Conservation (phyloP, 495 filamentous ascomycete genomes). For the Talaromyces trachyspermus region DNA sequence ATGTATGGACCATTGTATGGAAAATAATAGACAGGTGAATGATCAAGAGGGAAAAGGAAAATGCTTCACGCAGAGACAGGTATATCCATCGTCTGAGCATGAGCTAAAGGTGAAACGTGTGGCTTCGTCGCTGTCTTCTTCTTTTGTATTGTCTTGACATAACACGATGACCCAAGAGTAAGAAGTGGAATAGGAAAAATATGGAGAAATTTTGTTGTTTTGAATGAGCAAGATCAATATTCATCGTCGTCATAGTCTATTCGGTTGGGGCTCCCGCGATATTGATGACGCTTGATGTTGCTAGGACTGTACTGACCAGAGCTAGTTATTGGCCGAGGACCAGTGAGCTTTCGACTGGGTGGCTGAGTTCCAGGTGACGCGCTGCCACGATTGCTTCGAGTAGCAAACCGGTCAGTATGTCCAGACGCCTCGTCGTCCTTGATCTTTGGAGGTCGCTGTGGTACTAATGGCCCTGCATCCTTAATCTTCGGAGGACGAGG, state of each 20-base stretch:
- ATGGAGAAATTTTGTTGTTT: background rate
- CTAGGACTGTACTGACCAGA: slow-evolving; percentile 38
- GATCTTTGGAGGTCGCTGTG: slow-evolving; percentile 39
- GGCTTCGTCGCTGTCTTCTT: background rate
- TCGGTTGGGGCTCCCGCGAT: slow-evolving; percentile 42
- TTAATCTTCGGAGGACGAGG: slow-evolving; percentile 48
- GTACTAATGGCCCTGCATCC: slow-evolving; percentile 45
- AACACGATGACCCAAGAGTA: background rate
- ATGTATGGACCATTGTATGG: background rate
- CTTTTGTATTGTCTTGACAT: background rate
- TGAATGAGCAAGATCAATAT: background rate
- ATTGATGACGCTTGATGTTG: slow-evolving; percentile 36
- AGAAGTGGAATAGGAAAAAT: too few species aligned
- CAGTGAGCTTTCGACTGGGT: slow-evolving; percentile 46
- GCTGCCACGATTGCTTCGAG: slow-evolving; percentile 17
- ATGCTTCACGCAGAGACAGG: slow-evolving; percentile 5
- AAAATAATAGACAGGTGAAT: background rate
- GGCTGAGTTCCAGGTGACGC: slow-evolving; percentile 32
- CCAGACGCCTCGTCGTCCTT: slow-evolving; percentile 28
- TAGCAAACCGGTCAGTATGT: slow-evolving; percentile 37
- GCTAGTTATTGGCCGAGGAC: slow-evolving; percentile 44
- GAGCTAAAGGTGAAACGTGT: background rate
- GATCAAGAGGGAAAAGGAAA: background rate
- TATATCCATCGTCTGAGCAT: background rate
- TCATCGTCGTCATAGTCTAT: slow-evolving; percentile 34